These are phyloP conservation scores for Croton laevigatus DNA, from an alignment of 441 rosid genomes.

Conservation along the genomic window DNA sequence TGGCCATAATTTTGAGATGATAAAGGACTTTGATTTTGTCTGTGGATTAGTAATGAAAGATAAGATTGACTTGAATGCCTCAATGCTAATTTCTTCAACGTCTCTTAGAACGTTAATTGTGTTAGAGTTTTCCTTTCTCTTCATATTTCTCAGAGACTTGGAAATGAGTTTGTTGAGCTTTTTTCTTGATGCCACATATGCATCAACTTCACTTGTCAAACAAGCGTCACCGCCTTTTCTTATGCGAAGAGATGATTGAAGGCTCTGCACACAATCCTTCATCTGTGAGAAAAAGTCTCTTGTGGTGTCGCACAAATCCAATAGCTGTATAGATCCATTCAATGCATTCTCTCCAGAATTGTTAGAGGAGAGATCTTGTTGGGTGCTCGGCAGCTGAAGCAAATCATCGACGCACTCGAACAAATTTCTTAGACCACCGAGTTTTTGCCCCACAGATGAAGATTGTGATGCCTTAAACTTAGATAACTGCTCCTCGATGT, in stretches of 20 bases:
- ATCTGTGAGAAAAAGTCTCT: constrained; percentile 1
- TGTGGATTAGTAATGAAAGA: constrained; percentile 24
- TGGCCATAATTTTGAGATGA: constrained; percentile 36
- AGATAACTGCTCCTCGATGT: neutral
- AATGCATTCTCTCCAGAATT: constrained; percentile 23
- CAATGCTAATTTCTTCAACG: constrained; percentile 20
- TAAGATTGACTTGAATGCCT: constrained; percentile 32
- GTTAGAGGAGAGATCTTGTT: constrained; percentile 7
- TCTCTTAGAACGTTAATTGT: constrained; percentile 19
- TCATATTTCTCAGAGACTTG: constrained; percentile 1
- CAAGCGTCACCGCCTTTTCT: neutral
- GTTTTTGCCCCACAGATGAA: neutral
- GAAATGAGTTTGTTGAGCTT: constrained; percentile 1
- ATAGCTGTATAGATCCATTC: neutral
- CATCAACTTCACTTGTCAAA: neutral
- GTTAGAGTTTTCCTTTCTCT: neutral
- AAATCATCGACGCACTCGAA: constrained; percentile 17
- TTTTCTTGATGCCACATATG: constrained; percentile 9
- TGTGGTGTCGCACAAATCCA: constrained; percentile 3
- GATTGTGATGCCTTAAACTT: neutral
- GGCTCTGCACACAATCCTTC: constrained; percentile 3
- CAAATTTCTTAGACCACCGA: neutral
- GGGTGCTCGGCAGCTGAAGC: neutral
- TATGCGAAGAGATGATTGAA: neutral
- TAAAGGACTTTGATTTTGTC: constrained; percentile 19